Evolutionary conservation across 306 rosid genomes (phyloP), one percentile per base, ranked within the genome.

Genomic region (Glycine latifolia): DNA sequence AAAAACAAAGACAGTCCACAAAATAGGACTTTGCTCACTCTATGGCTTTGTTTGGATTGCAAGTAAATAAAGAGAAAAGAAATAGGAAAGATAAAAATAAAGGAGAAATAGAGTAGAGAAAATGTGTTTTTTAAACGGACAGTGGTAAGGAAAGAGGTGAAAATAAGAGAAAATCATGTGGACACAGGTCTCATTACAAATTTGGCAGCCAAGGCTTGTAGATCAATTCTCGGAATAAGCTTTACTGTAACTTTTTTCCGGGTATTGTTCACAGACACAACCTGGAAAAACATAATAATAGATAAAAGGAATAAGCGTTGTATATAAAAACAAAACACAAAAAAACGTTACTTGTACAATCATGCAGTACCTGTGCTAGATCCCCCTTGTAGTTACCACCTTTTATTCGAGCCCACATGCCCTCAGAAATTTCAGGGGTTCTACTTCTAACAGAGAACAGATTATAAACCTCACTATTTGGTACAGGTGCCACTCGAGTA

Each of bases 321-420:
- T 58, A 71, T n/a, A 58, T 77, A 26, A 77, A 26, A 58, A 8
- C 9, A 62, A 66, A 54, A 79, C 60, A 72, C 41, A 39, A 39
- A 39, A 39, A 39, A 39, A 5, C 44, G 5, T 5, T 39, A 39
- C 44, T 39, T 39, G 62, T 61, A 77, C 85, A 63, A 26, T 77
- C 48, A 50, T 68, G 84, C 81, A 59, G 26, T 86, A 93, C 98
- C 98, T 92, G 97, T 56, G 95, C 96, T 75, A 96, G 86, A 84
- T 96, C 99, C 41, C 99, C 99, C 88, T 93, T 96, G 87, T 96
- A 96, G 66, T 83, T 88, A 72, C 99, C 99, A 89, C 52, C 90
- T 89, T 93, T 96, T 80, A 96, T 87, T 55, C 98, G 98, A 74
- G 88, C 92, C 99, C 98, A 93, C 77, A 73, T 89, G 31, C 98